Conservation (phyloP, 2,329 filamentous ascomycete species). For the Beauveria sp. region DNA sequence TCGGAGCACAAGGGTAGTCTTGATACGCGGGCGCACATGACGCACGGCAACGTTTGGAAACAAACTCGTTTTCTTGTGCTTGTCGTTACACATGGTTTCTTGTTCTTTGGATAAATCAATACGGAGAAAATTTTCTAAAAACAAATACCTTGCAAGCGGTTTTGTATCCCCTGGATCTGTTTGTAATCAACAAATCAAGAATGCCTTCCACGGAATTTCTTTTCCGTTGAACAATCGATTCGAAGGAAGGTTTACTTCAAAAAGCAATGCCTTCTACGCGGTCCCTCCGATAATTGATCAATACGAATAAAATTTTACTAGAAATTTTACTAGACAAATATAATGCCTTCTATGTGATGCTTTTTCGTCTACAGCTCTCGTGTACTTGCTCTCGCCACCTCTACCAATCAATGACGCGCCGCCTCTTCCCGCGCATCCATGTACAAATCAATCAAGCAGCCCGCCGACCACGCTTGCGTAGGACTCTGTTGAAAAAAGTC, state of each 20-base stretch:
- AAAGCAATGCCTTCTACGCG: not conserved
- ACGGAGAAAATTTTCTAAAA: too few relatives aligned
- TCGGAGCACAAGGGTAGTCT: not conserved
- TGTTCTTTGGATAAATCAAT: not conserved
- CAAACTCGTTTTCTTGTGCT: too few relatives aligned
- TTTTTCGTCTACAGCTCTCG: not conserved
- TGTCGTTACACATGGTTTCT: not conserved
- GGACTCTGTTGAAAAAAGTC: conserved; percentile 53
- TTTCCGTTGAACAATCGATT: not conserved
- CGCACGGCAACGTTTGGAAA: not conserved
- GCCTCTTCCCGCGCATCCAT: conserved; percentile 70
- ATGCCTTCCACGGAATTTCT: too few relatives aligned
- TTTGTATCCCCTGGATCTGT: too few relatives aligned
- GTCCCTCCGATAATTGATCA: not conserved
- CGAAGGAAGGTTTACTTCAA: not conserved
- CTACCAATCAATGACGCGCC: not conserved
- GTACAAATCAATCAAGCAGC: conserved; percentile 91
- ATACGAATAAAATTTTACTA: not conserved
- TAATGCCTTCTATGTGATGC: not conserved
- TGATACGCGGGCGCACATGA: not conserved
- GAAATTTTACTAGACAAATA: not conserved
- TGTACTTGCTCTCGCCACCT: not conserved
- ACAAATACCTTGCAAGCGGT: too few relatives aligned
- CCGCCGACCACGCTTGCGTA: conserved; percentile 93
- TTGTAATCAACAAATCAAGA: too few relatives aligned